A percentile compares a stretch with the other conserved stretches of the same genome.
Conservation (phyloP, 2,329 filamentous ascomycete genomes). For the Talaromyces albobiverticillius region DNA sequence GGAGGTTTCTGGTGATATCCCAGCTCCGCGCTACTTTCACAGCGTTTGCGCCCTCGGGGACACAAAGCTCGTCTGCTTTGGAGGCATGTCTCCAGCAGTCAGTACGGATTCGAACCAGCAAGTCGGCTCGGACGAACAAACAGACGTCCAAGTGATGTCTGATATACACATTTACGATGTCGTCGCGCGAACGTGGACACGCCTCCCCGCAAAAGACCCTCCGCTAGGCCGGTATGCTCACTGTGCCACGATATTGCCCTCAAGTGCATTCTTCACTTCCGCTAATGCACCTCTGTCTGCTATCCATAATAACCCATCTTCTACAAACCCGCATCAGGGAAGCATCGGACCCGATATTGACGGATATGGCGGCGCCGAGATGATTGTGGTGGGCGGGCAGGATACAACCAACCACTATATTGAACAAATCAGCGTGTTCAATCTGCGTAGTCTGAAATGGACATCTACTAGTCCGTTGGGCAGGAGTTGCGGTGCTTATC, state of each 20-base stretch:
- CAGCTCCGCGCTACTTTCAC: slow-evolving; percentile 92
- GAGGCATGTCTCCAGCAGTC: slow-evolving; percentile 85
- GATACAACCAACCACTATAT: slow-evolving; percentile 99
- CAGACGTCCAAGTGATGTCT: slow-evolving; percentile 94
- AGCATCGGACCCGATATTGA: slow-evolving; percentile 85
- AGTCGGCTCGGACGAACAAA: slow-evolving; percentile 60
- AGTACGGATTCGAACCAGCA: slow-evolving; percentile 45
- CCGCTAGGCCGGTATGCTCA: slow-evolving; percentile 96
- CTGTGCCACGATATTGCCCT: slow-evolving; percentile 88
- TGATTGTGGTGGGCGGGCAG: slow-evolving; percentile 95
- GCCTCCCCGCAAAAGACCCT: slow-evolving; percentile 72
- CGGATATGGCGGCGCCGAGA: slow-evolving; percentile 87
- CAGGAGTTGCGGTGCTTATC: slow-evolving; percentile 92
- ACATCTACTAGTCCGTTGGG: slow-evolving; percentile 82
- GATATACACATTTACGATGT: slow-evolving; percentile 97
- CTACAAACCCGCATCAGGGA: slow-evolving; percentile 80
- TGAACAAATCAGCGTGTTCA: slow-evolving; percentile 98
- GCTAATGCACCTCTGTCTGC: slow-evolving; percentile 79
- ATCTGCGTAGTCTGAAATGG: slow-evolving; percentile 92
- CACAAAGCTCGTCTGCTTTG: slow-evolving; percentile 95
- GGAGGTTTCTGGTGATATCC: slow-evolving; percentile 78
- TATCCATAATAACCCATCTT: slow-evolving; percentile 82
- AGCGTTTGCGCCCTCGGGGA: slow-evolving; percentile 92
- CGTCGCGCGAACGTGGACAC: slow-evolving; percentile 77
- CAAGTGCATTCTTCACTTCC: slow-evolving; percentile 81